Conservation (phyloP, 2,329 filamentous ascomycete species). For the Botrytis elliptica region DNA sequence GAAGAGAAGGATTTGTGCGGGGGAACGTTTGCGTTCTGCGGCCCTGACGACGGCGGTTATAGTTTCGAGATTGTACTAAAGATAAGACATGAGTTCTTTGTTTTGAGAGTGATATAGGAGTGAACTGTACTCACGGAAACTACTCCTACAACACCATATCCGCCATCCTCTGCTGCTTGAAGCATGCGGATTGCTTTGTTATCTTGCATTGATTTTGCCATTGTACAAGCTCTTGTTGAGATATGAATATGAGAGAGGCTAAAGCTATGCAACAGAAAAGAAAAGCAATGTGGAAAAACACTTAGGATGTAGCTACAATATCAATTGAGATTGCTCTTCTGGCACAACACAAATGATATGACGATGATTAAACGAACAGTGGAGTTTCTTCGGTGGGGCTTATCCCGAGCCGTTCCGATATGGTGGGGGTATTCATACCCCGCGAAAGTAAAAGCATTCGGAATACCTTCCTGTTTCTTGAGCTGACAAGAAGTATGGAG, state of each 20-base stretch:
- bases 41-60: constrained; percentile 67
- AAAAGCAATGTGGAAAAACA: not conserved
- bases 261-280: not conserved
- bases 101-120: not conserved
- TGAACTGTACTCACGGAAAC: constrained; percentile 43
- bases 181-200: constrained; percentile 21
- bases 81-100: not conserved
- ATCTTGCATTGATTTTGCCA: constrained; percentile 7
- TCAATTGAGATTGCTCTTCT: not conserved
- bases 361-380: not conserved
- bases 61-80: constrained; percentile 65
- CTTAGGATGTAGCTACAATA: not conserved
- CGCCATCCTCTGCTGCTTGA: constrained; percentile 49
- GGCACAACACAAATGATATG: not conserved
- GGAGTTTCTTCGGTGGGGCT: not conserved
- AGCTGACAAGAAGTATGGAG: not conserved
- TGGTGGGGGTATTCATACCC: not conserved
- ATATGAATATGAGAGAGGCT: not conserved
- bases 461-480: not conserved
- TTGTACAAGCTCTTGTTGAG: not conserved
- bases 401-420: not conserved
- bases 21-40: constrained; percentile 64
- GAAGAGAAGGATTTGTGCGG: constrained; percentile 69
- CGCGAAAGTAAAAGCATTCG: not conserved
- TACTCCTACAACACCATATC: constrained; percentile 54